Percentiles rank a stretch among this genome's conserved stretches.
These are phyloP conservation scores for Myxozyma geophila DNA, from an alignment of 805 yeast species.

Conservation along the genomic window DNA sequence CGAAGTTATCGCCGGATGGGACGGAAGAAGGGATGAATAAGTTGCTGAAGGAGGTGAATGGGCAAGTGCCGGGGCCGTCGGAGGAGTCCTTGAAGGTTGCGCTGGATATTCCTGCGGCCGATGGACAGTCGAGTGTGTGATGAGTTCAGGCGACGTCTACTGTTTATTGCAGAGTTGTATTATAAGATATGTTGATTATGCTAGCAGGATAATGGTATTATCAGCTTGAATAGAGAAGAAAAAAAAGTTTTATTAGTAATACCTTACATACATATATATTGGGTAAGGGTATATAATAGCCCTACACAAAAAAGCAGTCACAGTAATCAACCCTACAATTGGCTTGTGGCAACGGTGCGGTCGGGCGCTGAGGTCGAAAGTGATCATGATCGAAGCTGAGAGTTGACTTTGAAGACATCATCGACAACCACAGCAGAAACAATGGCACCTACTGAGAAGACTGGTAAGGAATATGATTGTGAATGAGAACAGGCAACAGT, in stretches of 20 bases:
- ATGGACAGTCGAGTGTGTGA: not conserved
- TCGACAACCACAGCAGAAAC: conserved; percentile 8
- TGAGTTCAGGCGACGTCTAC: too few relatives aligned
- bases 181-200: not conserved
- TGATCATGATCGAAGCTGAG: not conserved
- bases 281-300: conserved; percentile 2
- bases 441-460: conserved; percentile 37
- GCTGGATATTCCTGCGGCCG: conserved; percentile 22
- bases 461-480: conserved; percentile 24
- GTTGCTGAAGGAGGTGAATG: conserved; percentile 7
- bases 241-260: not conserved
- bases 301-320: conserved; percentile 15
- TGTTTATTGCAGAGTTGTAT: not conserved
- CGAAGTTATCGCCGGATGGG: conserved; percentile 22
- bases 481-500: not conserved
- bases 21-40: conserved; percentile 12
- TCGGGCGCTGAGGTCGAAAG: not conserved
- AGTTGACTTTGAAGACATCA: not conserved
- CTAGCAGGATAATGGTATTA: not conserved
- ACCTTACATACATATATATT: not conserved
- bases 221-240: not conserved
- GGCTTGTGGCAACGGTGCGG: not conserved
- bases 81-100: conserved; percentile 25
- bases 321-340: conserved; percentile 2
- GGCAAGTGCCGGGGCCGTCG: conserved; percentile 12